Evolutionary conservation across 306 rosid species (phyloP), one percentile per base, ranked within the genome.

Genomic region (Cicer bijugum): DNA sequence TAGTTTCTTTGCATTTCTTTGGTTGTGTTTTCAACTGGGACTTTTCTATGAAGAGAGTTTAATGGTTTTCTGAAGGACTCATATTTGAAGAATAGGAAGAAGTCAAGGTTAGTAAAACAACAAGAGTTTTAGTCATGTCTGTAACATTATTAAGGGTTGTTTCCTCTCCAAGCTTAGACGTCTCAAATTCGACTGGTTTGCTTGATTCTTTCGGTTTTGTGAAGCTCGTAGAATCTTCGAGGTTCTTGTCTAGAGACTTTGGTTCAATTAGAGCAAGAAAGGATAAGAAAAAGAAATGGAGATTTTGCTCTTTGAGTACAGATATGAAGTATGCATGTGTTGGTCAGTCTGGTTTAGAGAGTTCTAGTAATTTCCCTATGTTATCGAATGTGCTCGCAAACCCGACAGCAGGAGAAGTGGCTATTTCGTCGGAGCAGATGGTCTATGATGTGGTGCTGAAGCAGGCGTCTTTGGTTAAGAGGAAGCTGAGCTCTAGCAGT

Each of bases 381-480:
- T 19, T 76, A 33, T 82, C 89, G 1, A 87, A 87, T 77, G 82
- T 91, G 85, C 88, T 84, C 1, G 97, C 86, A 4, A 89, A 84
- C 59, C 88, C 95, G 1, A 59, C 94, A 0, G 81, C 82, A 0
- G 95, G 86, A 64, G 92, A 87, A 78, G 75, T 78, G 51, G 81
- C 82, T 12, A 63, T 77, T 57, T 85, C 93, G 1, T 80, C 93
- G 0, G 93, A 89, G 77, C 85, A 86, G 88, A 89, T 77, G 83
- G 93, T 89, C 44, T 89, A 89, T 66, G 82, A 86, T 66, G 93
- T 89, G 37, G 93, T 89, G 82, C 58, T 86, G 66, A 89, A 86
- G 84, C 93, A 89, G 82, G 93, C 93, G 6, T 88, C 93, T 57
- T 51, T 89, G 76, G 89, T 89, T 71, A 83, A 86, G 84, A 86